These are phyloP conservation scores for Coelastrella sp. DNA, from an alignment of 139 green algal species.

Conservation along the genomic window DNA sequence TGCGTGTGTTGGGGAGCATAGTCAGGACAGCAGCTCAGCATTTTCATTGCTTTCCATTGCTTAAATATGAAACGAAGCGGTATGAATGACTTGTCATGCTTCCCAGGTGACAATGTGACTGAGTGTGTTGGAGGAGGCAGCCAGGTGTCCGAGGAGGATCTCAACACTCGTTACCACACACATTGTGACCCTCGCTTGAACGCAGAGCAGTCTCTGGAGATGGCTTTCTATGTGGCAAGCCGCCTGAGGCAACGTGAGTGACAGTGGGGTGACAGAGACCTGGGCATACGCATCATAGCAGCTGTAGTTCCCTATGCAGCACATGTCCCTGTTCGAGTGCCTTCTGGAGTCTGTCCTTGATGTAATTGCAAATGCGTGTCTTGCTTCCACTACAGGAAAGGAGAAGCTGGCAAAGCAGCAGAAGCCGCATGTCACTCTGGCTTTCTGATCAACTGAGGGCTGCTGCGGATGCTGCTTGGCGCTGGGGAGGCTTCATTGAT, in stretches of 20 bases:
- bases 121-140: slow-evolving; percentile 97
- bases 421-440: neutral
- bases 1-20: too few species aligned
- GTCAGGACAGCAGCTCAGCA: too few species aligned
- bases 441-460: neutral
- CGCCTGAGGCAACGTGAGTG: slow-evolving; percentile 64
- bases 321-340: neutral
- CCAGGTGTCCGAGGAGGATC: slow-evolving; percentile 78
- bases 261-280: neutral
- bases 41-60: too few species aligned
- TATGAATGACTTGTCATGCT: too few species aligned
- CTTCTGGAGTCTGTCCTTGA: neutral
- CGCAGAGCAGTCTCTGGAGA: slow-evolving; percentile 97
- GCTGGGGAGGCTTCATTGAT: too few species aligned
- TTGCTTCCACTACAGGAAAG: slow-evolving; percentile 21
- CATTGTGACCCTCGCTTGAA: slow-evolving; percentile 99
- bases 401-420: slow-evolving; percentile 27
- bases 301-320: neutral
- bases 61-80: too few species aligned
- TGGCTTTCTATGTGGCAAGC: slow-evolving; percentile 97
- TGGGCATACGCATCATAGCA: neutral
- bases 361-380: neutral
- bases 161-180: slow-evolving; percentile 97
- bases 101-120: slow-evolving; percentile 88
- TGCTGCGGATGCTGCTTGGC: too few species aligned